phyloP scores from a whole-genome alignment of 768 basidiomycete genomes.

The Lyophyllum shimeji region DNA sequence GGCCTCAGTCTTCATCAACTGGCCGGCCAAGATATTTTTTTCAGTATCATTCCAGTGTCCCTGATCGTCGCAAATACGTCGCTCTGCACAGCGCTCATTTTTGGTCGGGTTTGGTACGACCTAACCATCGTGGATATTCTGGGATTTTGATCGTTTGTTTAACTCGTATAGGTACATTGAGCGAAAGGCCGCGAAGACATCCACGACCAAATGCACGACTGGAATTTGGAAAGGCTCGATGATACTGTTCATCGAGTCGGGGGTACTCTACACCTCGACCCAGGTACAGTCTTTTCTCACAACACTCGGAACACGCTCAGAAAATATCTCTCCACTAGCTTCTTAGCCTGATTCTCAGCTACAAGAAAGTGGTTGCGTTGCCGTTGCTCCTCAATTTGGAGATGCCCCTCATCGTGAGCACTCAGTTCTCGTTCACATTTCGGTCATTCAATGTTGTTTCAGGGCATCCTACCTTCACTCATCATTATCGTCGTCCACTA shows the following conservation, averaged over 20 bases:
- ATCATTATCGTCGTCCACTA: background rate
- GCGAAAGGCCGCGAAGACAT: background rate
- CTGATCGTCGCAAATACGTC: background rate
- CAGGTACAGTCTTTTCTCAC: background rate
- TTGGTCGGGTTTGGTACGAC: constrained; percentile 1
- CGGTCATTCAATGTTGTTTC: background rate
- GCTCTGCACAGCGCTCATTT: background rate
- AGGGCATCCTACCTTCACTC: constrained; percentile 1
- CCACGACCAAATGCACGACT: background rate
- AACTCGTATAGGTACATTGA: background rate
- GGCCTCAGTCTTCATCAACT: background rate
- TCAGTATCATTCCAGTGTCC: background rate
- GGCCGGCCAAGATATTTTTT: background rate
- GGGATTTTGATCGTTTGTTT: background rate
- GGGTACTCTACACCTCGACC: background rate
- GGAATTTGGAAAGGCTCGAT: background rate
- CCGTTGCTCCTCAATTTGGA: background rate
- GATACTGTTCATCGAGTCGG: background rate
- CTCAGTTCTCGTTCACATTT: background rate
- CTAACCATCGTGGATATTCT: background rate
- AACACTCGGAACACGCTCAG: background rate
- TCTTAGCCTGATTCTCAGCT: constrained; percentile 1
- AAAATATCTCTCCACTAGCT: background rate
- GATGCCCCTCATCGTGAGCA: constrained; percentile 2
- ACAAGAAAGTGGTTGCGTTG: background rate